Base-by-base conservation (phyloP, 345 rosid species). In the Iberis pinnata region DNA sequence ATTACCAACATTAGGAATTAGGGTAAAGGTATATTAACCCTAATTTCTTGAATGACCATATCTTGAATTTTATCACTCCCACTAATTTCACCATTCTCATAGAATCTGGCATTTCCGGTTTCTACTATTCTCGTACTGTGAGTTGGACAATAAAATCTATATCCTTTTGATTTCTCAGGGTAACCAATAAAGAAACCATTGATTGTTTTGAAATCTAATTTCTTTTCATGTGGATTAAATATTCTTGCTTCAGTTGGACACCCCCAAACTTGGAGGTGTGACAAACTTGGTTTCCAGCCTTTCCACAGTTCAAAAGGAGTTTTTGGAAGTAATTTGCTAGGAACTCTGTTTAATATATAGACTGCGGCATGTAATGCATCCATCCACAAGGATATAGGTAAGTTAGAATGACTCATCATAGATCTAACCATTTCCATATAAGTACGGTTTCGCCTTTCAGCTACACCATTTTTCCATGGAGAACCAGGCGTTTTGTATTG, bases 401-500 rank as follows among this genome's bases (percentile, higher is more conserved):
- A n/a, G 48, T 39, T 35, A 27, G 18, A 18, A 40, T 49, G 27
- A 35, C 29, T 48, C 18, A 59, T 45, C 48, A 38, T 57, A 12
- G 43, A 33, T 47, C 33, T 46, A 35, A 42, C 49, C 49, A 55
- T 55, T 55, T 0, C 42, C 3, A 47, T 47, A 17, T 46, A 48
- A 3, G 13, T 59, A 59, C 15, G 39, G 0, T 47, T 59, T 2
- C 29, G 4, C 24, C 50, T 57, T 43, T 57, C 43, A 33, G 15
- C 43, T 35, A 46, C 54, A 58, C 53, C 63, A 58, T 58, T 45
- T n/a, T 58, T 36, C 37, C 26, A 46, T 20, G 53, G 26, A 35
- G 54, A 45, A 58, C 38, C 20, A 58, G n/a, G 13, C 24, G 1
- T 24, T 58, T 18, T 46, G 45, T 46, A 46, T 0, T 45, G 27